Evolutionary conservation across 2,329 filamentous ascomycete genomes (phyloP).

Genomic region (Aspergillus phoenicis): DNA sequence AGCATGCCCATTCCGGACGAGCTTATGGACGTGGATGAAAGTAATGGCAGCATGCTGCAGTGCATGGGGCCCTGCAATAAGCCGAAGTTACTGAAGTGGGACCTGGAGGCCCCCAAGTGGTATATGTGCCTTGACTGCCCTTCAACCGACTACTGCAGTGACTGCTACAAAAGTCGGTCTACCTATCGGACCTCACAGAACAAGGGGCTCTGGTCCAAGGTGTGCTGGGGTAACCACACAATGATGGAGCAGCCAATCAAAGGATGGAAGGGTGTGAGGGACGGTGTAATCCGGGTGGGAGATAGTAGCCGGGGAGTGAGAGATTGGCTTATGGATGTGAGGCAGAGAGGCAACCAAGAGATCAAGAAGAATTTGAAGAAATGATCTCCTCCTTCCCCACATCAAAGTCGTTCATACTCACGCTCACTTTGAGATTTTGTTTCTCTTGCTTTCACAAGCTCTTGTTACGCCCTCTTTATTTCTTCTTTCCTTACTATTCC

Average conservation of each 20-base stretch:
- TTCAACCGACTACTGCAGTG: not conserved
- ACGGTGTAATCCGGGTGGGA: not conserved
- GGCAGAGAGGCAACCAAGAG: not conserved
- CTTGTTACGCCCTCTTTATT: too few relatives aligned
- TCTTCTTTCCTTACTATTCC: too few relatives aligned
- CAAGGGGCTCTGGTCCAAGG: slow-evolving; percentile 1
- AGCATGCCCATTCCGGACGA: not conserved
- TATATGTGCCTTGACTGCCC: not conserved
- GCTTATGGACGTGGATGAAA: not conserved
- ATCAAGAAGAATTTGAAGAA: not conserved
- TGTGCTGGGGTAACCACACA: not conserved
- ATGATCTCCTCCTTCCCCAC: too few relatives aligned
- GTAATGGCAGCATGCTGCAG: not conserved
- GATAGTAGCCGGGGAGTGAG: not conserved
- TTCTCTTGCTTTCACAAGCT: not conserved
- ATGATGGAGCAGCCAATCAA: not conserved
- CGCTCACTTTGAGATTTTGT: too few relatives aligned
- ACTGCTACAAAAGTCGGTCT: not conserved
- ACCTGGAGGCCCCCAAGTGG: not conserved
- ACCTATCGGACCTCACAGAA: not conserved
- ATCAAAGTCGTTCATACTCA: too few relatives aligned
- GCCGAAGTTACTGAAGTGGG: not conserved
- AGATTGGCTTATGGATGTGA: not conserved
- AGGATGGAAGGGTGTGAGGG: not conserved
- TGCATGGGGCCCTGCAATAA: slow-evolving; percentile 1